Percentiles rank a stretch among this genome's conserved stretches.
Evolutionary conservation across 2,329 filamentous ascomycete species (phyloP).

Genomic region (Ophiostoma novo-ulmi): DNA sequence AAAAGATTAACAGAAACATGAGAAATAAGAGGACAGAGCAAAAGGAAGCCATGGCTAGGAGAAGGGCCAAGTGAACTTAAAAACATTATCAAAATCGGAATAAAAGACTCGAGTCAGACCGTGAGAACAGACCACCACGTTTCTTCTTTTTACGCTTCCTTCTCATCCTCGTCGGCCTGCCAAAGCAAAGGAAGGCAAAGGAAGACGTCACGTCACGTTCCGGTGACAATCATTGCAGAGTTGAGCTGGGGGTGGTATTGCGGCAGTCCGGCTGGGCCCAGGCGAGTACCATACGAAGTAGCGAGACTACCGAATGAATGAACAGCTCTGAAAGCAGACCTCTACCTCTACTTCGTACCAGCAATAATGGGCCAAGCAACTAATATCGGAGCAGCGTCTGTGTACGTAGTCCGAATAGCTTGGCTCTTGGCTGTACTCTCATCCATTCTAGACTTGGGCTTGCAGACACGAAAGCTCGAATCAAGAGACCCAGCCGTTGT

Average conservation of each 20-base stretch:
- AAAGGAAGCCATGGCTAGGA: no score
- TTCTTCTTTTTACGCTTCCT: background rate
- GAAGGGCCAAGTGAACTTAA: background rate
- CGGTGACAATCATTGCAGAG: background rate
- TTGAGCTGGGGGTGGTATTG: background rate
- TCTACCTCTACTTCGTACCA: background rate
- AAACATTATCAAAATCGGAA: background rate
- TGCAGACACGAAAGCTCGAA: background rate
- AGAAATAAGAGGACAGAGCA: background rate
- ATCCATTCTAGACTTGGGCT: no score
- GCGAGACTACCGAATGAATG: no score
- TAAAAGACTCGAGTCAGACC: background rate
- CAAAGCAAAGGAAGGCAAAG: background rate
- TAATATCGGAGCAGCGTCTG: conserved; percentile 6
- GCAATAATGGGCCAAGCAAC: background rate
- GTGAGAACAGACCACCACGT: conserved; percentile 6
- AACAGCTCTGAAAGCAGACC: background rate
- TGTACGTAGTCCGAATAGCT: background rate
- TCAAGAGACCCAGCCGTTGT: background rate
- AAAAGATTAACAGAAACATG: background rate
- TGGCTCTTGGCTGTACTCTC: background rate
- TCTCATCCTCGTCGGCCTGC: no score
- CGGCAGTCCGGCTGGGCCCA: background rate
- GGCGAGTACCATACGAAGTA: no score
- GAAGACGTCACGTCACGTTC: conserved; percentile 9